These are phyloP conservation scores for Pleurotus sapidus DNA, from an alignment of 768 basidiomycete genomes.

Conservation along the genomic window DNA sequence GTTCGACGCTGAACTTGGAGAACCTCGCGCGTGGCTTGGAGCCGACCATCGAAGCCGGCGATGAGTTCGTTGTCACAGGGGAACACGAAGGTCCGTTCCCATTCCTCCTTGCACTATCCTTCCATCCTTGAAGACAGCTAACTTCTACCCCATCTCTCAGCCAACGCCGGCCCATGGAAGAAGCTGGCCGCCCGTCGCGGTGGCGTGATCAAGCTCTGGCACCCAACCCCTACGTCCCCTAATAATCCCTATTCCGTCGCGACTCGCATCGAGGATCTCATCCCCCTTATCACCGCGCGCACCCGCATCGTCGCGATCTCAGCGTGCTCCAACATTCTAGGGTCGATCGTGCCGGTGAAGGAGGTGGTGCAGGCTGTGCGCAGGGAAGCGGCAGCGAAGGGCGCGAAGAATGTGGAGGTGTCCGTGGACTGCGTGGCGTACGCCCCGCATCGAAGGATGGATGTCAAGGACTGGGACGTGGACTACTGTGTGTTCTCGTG, in stretches of 20 bases:
- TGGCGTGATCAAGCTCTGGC: constrained; percentile 59
- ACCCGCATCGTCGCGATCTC: constrained; percentile 75
- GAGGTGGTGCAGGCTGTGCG: constrained; percentile 51
- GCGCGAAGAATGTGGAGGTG: constrained; percentile 61
- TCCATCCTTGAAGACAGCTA: not conserved
- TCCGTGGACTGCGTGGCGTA: constrained; percentile 79
- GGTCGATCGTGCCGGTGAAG: constrained; percentile 60
- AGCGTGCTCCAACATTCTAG: constrained; percentile 75
- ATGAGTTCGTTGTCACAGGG: constrained; percentile 75
- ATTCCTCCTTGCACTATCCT: not conserved
- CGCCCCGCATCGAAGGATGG: constrained; percentile 68
- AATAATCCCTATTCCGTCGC: constrained; percentile 67
- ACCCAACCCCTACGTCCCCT: constrained; percentile 38
- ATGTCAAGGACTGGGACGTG: constrained; percentile 75
- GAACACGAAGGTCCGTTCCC: constrained; percentile 69
- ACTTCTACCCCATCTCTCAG: constrained; percentile 27
- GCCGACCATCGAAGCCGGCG: constrained; percentile 47
- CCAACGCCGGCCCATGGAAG: constrained; percentile 78
- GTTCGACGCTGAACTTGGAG: constrained; percentile 66
- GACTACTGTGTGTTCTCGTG: constrained; percentile 71
- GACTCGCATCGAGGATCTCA: constrained; percentile 50
- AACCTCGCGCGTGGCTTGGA: constrained; percentile 68
- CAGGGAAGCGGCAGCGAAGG: constrained; percentile 45
- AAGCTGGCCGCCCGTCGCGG: constrained; percentile 59
- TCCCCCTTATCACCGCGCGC: constrained; percentile 58